These are phyloP conservation scores for Citrus mangshanensis DNA, from an alignment of 345 rosid genomes.

Conservation along the genomic window DNA sequence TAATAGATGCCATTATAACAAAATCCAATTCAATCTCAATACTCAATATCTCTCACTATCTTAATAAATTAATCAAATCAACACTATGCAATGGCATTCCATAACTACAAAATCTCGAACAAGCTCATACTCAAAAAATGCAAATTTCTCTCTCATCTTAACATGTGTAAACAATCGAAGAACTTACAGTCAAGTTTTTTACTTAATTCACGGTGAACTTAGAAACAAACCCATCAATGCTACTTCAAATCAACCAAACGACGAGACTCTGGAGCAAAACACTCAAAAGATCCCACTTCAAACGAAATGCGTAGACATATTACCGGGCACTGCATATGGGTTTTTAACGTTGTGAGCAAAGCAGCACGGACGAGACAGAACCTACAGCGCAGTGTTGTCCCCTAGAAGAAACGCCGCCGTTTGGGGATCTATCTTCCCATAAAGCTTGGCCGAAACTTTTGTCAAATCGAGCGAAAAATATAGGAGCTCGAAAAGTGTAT, in stretches of 20 bases:
- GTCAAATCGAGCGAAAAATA: not conserved
- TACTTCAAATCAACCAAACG: not conserved
- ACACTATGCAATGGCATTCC: not conserved
- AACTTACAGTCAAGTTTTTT: not conserved
- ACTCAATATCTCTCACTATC: not conserved
- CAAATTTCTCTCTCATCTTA: constrained; percentile 1
- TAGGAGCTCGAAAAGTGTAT: not conserved
- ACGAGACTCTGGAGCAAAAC: not conserved
- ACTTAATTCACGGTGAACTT: not conserved
- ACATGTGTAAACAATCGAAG: not conserved
- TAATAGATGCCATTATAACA: constrained; percentile 57
- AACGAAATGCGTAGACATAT: constrained; percentile 15
- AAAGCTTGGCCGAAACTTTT: not conserved
- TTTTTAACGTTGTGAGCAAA: constrained; percentile 17
- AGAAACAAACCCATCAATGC: not conserved
- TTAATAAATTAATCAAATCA: not conserved
- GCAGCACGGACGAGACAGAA: not conserved
- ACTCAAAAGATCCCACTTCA: constrained; percentile 6
- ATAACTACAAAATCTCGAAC: not conserved
- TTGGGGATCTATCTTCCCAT: constrained; percentile 9
- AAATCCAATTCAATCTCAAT: constrained; percentile 13
- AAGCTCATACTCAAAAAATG: not conserved
- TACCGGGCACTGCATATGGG: constrained; percentile 21
- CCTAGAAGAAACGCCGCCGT: not conserved
- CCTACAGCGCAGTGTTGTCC: too few relatives aligned